Conservation (phyloP, 805 yeast species). For the Pichia manshurica region DNA sequence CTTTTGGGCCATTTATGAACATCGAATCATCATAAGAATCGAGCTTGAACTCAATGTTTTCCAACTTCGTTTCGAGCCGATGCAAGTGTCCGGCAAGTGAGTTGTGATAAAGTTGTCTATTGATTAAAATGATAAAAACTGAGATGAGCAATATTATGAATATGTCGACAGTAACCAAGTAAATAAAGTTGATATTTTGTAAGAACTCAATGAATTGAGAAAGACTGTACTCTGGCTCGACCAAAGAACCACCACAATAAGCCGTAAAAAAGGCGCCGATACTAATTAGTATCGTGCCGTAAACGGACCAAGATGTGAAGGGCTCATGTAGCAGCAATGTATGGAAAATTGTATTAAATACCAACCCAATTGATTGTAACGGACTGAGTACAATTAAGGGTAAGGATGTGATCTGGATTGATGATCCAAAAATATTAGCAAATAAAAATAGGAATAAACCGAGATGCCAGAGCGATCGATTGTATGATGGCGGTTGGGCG, state of each 20-base stretch:
- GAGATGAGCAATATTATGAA: constrained; percentile 26
- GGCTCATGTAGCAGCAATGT: constrained; percentile 60
- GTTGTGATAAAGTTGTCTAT: constrained; percentile 11
- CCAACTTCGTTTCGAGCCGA: constrained; percentile 1
- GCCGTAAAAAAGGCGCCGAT: constrained; percentile 77
- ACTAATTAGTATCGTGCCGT: constrained; percentile 65
- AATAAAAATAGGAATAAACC: constrained; percentile 68
- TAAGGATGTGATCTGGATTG: constrained; percentile 76
- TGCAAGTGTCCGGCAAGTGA: neutral
- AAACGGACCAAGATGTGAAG: constrained; percentile 50
- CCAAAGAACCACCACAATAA: constrained; percentile 62
- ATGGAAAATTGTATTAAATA: constrained; percentile 76
- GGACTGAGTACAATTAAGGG: constrained; percentile 80
- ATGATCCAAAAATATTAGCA: constrained; percentile 74
- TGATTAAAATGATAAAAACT: constrained; percentile 24
- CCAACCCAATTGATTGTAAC: constrained; percentile 80
- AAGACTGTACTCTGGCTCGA: constrained; percentile 48
- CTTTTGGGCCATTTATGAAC: neutral
- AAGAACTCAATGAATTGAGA: constrained; percentile 41
- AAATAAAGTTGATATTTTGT: constrained; percentile 41
- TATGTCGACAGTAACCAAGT: constrained; percentile 48
- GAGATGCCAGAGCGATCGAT: constrained; percentile 62
- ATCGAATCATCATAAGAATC: neutral
- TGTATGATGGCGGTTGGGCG: constrained; percentile 25
- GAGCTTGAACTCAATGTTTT: constrained; percentile 5